Evolutionary conservation across 2,329 filamentous ascomycete species (phyloP).

Genomic region (Fusarium liriodendri): DNA sequence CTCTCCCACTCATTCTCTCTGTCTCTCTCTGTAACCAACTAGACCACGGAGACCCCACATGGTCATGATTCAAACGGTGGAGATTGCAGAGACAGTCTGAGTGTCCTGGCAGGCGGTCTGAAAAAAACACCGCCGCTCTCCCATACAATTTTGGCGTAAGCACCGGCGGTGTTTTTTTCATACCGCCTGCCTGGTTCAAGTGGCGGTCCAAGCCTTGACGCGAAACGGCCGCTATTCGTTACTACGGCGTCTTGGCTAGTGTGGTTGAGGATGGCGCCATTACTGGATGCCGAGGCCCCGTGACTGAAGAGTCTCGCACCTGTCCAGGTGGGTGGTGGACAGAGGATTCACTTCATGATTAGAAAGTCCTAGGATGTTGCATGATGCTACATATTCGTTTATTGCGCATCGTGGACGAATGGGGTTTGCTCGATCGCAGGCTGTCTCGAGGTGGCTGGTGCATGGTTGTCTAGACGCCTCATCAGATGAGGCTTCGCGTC

Average conservation of each 20-base stretch:
- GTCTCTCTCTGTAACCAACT: not conserved
- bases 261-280: constrained; percentile 15
- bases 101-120: too few relatives aligned
- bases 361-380: not conserved
- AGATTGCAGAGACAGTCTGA: constrained; percentile 1
- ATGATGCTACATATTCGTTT: constrained; percentile 3
- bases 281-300: not conserved
- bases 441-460: constrained; percentile 24
- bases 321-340: not conserved
- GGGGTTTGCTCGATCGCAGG: constrained; percentile 7
- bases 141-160: too few relatives aligned
- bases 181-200: constrained; percentile 4
- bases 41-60: not conserved
- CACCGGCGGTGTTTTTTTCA: too few relatives aligned
- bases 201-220: constrained; percentile 15
- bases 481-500: not conserved
- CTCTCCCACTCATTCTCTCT: not conserved
- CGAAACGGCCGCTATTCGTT: constrained; percentile 29
- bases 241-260: constrained; percentile 1
- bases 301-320: not conserved
- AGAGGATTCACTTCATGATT: not conserved
- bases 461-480: not conserved
- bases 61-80: not conserved
- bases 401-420: constrained; percentile 18
- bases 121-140: too few relatives aligned